Conservation (phyloP, 1,284 basidiomycete species). For the Trichosporon sp. region DNA sequence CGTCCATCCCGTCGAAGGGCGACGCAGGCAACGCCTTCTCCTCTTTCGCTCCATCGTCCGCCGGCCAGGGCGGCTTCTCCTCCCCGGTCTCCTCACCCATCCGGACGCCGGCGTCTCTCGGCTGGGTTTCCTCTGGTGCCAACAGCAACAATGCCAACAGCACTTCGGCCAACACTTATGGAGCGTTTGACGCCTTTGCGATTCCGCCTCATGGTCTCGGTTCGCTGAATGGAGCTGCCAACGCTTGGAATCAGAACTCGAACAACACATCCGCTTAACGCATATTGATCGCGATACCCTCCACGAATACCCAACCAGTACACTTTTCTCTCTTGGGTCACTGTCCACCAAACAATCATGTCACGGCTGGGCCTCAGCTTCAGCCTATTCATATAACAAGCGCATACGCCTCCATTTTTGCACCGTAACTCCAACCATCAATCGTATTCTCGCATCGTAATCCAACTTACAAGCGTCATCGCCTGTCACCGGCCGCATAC, state of each 20-base stretch:
- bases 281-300: slow-evolving; percentile 12
- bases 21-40: slow-evolving; percentile 25
- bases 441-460: slow-evolving; percentile 19
- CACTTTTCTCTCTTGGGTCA: slow-evolving; percentile 12
- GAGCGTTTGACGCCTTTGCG: slow-evolving; percentile 33
- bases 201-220: slow-evolving; percentile 29
- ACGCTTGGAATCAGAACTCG: slow-evolving; percentile 38
- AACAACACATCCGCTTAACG: slow-evolving; percentile 23
- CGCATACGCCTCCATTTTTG: slow-evolving; percentile 20
- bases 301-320: slow-evolving; percentile 15
- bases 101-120: slow-evolving; percentile 44
- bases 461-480: slow-evolving; percentile 20
- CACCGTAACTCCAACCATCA: slow-evolving; percentile 13
- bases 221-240: slow-evolving; percentile 45
- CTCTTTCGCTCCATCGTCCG: slow-evolving; percentile 29
- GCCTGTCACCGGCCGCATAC: slow-evolving; percentile 16
- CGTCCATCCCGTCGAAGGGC: slow-evolving; percentile 16
- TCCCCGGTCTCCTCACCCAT: slow-evolving; percentile 49
- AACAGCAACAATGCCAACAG: slow-evolving; percentile 15
- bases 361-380: slow-evolving; percentile 16
- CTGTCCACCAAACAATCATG: slow-evolving; percentile 18
- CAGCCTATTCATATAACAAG: slow-evolving; percentile 21
- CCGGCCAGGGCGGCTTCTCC: slow-evolving; percentile 31
- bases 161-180: slow-evolving; percentile 24
- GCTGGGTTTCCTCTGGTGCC: slow-evolving; percentile 41